Conservation (phyloP, 345 rosid species). For the Physaria fendleri region DNA sequence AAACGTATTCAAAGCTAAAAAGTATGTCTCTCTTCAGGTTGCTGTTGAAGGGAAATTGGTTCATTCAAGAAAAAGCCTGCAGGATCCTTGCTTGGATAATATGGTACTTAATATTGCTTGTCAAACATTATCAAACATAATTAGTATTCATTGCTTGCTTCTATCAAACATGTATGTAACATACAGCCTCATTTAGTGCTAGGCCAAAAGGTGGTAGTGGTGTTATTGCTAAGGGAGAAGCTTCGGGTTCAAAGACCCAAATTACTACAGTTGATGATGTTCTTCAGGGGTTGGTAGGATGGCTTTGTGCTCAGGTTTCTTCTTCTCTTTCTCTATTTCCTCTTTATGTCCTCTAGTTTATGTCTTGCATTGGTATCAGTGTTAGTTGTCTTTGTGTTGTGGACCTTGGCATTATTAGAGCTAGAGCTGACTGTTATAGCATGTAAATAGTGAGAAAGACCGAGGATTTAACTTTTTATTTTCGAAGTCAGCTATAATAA, state of each 20-base stretch:
- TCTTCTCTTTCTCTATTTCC: neutral
- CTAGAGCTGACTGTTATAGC: neutral
- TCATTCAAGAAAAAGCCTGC: constrained; percentile 92
- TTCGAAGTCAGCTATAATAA: neutral
- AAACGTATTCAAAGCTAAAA: constrained; percentile 21
- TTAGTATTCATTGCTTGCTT: constrained; percentile 18
- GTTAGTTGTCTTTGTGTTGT: neutral
- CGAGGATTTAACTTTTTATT: neutral
- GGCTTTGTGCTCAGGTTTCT: constrained; percentile 88
- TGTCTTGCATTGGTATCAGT: neutral
- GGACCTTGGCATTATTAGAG: neutral
- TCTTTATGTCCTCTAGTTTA: neutral
- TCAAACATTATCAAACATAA: too few relatives aligned
- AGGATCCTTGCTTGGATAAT: constrained; percentile 74
- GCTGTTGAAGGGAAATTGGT: constrained; percentile 93
- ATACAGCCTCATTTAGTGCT: constrained; percentile 37
- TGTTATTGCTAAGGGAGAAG: constrained; percentile 44
- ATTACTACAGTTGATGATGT: constrained; percentile 69
- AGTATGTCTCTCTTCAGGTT: constrained; percentile 46
- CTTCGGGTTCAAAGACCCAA: constrained; percentile 64
- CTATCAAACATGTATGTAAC: neutral
- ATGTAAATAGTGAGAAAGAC: neutral
- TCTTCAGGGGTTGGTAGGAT: constrained; percentile 72
- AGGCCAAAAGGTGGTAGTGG: constrained; percentile 56
- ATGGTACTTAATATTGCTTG: constrained; percentile 42